Percentiles rank a stretch among this genome's conserved stretches.
Evolutionary conservation across 139 green algal species (phyloP).

Genomic region (Chlamydomonas eustigma): DNA sequence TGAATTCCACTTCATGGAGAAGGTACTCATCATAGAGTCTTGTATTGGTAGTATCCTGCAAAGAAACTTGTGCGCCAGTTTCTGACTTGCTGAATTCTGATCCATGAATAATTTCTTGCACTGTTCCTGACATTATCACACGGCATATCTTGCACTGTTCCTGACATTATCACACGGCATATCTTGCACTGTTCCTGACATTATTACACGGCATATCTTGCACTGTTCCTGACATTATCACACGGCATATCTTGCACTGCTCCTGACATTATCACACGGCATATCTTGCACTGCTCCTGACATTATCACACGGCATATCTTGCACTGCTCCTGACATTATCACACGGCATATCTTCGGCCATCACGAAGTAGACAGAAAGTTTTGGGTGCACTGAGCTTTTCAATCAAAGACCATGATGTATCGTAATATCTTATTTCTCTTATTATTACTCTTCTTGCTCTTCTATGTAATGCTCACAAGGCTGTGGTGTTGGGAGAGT

Average conservation of each 20-base stretch:
- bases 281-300: neutral
- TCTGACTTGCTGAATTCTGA: neutral
- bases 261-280: neutral
- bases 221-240: neutral
- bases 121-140: neutral
- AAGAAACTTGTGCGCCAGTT: neutral
- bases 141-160: too few species aligned
- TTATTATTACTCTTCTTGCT: neutral
- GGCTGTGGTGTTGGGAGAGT: neutral
- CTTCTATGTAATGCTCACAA: neutral
- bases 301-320: neutral
- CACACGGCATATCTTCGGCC: neutral
- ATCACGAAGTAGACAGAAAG: too few species aligned
- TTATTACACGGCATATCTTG: neutral
- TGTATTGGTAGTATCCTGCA: neutral
- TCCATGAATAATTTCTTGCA: neutral
- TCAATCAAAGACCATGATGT: neutral
- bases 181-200: neutral
- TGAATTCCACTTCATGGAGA: slow-evolving; percentile 47
- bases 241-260: neutral
- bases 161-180: neutral
- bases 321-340: neutral
- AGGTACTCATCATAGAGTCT: slow-evolving; percentile 16
- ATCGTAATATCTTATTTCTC: neutral
- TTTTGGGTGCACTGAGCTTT: too few species aligned